These are phyloP conservation scores for Vitis rupestris DNA, from an alignment of 164 flowering plant genomes.

Conservation along the genomic window DNA sequence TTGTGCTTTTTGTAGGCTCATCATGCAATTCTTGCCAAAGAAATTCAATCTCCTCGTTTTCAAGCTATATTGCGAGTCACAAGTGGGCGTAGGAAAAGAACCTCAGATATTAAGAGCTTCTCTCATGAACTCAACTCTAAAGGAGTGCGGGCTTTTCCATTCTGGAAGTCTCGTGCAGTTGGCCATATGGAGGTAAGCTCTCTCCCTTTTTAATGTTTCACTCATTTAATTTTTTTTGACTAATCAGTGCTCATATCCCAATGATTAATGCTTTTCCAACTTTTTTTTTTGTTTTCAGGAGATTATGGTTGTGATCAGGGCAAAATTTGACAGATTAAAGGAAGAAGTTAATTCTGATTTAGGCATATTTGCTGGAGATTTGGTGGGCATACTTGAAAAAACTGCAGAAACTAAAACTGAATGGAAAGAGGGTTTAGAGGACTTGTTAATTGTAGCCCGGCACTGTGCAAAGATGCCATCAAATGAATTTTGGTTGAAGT, in stretches of 20 bases:
- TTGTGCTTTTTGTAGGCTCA: constrained; percentile 40
- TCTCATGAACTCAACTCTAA: constrained; percentile 98
- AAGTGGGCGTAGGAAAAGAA: constrained; percentile 76
- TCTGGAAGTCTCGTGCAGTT: constrained; percentile 75
- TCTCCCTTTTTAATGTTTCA: neutral
- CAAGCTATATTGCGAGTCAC: constrained; percentile 86
- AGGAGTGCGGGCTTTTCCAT: constrained; percentile 88
- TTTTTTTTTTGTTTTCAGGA: constrained; percentile 43
- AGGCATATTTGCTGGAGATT: constrained; percentile 80
- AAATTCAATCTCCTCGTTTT: constrained; percentile 87
- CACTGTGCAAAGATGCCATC: constrained; percentile 83
- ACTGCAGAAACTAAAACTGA: constrained; percentile 55
- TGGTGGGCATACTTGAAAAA: constrained; percentile 73
- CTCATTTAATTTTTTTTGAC: neutral
- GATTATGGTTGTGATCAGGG: constrained; percentile 61
- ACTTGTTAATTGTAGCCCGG: constrained; percentile 71
- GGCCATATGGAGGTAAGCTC: constrained; percentile 76
- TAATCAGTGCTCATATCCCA: neutral
- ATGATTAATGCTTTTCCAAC: neutral
- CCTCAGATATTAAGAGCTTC: constrained; percentile 83
- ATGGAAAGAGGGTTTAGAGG: constrained; percentile 76
- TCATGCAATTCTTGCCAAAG: constrained; percentile 59
- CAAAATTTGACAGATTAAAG: constrained; percentile 77
- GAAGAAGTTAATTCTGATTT: constrained; percentile 88
- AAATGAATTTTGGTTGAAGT: constrained; percentile 83